Conservation (phyloP, 768 basidiomycete species). For the Leucocoprinus birnbaumii region DNA sequence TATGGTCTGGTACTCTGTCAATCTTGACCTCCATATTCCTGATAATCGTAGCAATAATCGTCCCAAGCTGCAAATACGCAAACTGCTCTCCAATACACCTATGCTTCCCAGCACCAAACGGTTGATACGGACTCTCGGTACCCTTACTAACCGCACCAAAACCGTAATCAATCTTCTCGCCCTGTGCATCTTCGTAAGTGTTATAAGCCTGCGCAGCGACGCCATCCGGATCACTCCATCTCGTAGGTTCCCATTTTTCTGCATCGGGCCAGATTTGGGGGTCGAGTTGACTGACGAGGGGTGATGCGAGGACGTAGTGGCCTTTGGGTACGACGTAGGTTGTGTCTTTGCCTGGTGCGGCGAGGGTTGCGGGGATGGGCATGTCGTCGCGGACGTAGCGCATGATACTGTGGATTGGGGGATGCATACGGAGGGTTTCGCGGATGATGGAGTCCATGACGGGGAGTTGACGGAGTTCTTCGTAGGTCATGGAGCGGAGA, state of each 20-base stretch:
- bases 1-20: conserved; percentile 73
- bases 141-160: conserved; percentile 96
- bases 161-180: conserved; percentile 95
- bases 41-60: conserved; percentile 75
- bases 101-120: conserved; percentile 96
- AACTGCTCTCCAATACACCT: conserved; percentile 96
- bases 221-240: conserved; percentile 87
- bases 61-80: conserved; percentile 91
- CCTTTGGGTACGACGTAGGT: conserved; percentile 89
- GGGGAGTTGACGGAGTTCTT: conserved; percentile 81
- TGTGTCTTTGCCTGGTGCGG: conserved; percentile 70
- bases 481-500: conserved; percentile 78
- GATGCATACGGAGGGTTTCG: conserved; percentile 90
- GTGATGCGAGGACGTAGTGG: conserved; percentile 85
- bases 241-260: conserved; percentile 67
- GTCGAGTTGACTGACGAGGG: conserved; percentile 87
- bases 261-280: conserved; percentile 77
- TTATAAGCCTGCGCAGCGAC: conserved; percentile 77
- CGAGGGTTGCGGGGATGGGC: conserved; percentile 74
- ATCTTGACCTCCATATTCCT: conserved; percentile 75
- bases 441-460: conserved; percentile 88
- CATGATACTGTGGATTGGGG: conserved; percentile 95
- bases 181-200: conserved; percentile 68
- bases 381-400: conserved; percentile 89
- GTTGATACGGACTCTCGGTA: conserved; percentile 94